A percentile compares a stretch with the other conserved stretches of the same genome.
Conservation (phyloP, 805 yeast species). For the Ogataea trehalophila region DNA sequence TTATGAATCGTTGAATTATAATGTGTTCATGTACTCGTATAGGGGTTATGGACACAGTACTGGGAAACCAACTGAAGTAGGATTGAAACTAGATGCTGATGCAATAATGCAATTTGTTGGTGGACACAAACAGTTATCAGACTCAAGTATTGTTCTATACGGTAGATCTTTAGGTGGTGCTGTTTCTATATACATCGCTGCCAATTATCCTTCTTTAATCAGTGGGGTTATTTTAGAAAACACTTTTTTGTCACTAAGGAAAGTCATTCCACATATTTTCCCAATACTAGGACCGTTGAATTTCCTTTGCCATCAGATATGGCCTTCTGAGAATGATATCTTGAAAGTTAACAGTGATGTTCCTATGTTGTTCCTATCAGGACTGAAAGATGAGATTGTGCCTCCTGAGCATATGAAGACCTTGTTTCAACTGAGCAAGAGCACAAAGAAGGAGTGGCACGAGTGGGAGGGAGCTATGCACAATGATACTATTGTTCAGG, state of each 20-base stretch:
- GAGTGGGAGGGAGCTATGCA: conserved; percentile 63
- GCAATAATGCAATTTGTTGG: conserved; percentile 57
- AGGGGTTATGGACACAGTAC: conserved; percentile 85
- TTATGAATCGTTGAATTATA: conserved; percentile 56
- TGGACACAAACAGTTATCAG: conserved; percentile 46
- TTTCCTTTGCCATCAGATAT: conserved; percentile 64
- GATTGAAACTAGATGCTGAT: conserved; percentile 79
- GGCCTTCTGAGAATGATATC: conserved; percentile 74
- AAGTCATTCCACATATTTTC: conserved; percentile 68
- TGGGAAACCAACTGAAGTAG: conserved; percentile 72
- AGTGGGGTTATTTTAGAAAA: conserved; percentile 77
- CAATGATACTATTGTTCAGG: conserved; percentile 76
- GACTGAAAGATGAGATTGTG: conserved; percentile 79
- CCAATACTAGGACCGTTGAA: conserved; percentile 58
- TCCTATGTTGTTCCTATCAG: conserved; percentile 70
- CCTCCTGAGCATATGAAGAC: conserved; percentile 79
- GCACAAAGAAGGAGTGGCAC: conserved; percentile 46
- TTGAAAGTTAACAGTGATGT: conserved; percentile 43
- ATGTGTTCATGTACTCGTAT: conserved; percentile 81
- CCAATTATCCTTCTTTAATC: conserved; percentile 45
- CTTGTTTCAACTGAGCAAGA: conserved; percentile 49
- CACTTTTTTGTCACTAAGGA: conserved; percentile 72
- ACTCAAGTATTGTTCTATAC: conserved; percentile 59
- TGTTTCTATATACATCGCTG: conserved; percentile 77
- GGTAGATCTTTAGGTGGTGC: conserved; percentile 97